These are phyloP conservation scores for Bondarzewia mesenterica DNA, from an alignment of 1,284 basidiomycete species.

Conservation along the genomic window DNA sequence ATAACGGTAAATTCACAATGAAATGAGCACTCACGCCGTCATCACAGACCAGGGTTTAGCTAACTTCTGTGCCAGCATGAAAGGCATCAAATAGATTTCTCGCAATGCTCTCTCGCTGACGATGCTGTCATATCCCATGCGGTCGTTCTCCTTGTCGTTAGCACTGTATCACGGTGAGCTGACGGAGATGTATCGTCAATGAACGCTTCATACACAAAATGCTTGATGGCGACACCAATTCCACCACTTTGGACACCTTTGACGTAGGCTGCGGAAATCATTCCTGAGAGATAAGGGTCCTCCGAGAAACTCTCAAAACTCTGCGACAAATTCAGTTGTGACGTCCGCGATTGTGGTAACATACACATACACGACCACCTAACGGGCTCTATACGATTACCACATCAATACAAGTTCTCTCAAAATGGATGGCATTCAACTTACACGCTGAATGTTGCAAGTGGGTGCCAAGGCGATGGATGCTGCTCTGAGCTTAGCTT, in stretches of 20 bases:
- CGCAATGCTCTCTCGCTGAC: constrained; percentile 56
- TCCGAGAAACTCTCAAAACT: constrained; percentile 65
- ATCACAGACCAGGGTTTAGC: constrained; percentile 56
- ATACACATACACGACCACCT: constrained; percentile 38
- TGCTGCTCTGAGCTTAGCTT: constrained; percentile 57
- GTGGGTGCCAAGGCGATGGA: constrained; percentile 59
- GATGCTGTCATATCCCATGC: constrained; percentile 53
- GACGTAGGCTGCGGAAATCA: constrained; percentile 54
- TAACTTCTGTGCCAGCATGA: constrained; percentile 57
- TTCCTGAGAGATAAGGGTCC: constrained; percentile 56
- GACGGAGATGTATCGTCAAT: background rate
- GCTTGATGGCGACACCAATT: constrained; percentile 47
- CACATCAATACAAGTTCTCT: background rate
- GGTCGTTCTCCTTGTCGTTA: constrained; percentile 64
- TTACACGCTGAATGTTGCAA: constrained; percentile 58
- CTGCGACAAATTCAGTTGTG: constrained; percentile 3
- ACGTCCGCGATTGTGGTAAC: background rate
- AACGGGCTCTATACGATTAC: constrained; percentile 30
- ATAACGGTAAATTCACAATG: constrained; percentile 6
- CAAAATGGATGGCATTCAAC: constrained; percentile 1
- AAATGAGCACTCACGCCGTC: constrained; percentile 38
- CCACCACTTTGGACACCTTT: constrained; percentile 58
- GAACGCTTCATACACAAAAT: constrained; percentile 26
- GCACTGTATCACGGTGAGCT: constrained; percentile 16
- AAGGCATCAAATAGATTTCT: constrained; percentile 68